Evolutionary conservation across 768 basidiomycete genomes (phyloP).

Genomic region (Arthromyces matolae): DNA sequence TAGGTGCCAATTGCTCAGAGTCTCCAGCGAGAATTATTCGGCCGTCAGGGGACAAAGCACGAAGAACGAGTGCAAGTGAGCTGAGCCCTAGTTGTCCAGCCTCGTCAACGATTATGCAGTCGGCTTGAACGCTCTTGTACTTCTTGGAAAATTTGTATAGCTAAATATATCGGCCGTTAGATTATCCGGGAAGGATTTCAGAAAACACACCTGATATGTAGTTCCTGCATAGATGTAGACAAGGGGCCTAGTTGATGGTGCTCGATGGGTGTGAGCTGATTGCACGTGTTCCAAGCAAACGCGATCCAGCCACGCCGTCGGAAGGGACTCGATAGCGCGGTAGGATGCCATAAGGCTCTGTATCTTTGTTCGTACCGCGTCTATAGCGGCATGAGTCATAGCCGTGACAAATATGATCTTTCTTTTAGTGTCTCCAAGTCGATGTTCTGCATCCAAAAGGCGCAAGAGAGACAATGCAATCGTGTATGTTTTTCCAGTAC

Average conservation of each 20-base stretch:
- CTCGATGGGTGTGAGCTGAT: slow-evolving; percentile 38
- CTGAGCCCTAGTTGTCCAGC: slow-evolving; percentile 49
- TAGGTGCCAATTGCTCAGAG: slow-evolving; percentile 50
- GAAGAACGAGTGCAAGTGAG: slow-evolving; percentile 41
- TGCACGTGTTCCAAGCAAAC: slow-evolving; percentile 39
- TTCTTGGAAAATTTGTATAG: slow-evolving; percentile 46
- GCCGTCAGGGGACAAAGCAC: slow-evolving; percentile 33
- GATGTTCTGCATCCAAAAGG: slow-evolving; percentile 38
- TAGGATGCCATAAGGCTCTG: slow-evolving; percentile 33
- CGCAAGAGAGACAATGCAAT: slow-evolving; percentile 44
- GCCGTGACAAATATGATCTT: slow-evolving; percentile 47
- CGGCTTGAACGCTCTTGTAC: slow-evolving; percentile 32
- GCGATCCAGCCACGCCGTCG: slow-evolving; percentile 40
- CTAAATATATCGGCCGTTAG: slow-evolving; percentile 19
- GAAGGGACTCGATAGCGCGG: slow-evolving; percentile 32
- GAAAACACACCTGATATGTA: slow-evolving; percentile 38
- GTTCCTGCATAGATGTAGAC: slow-evolving; percentile 44
- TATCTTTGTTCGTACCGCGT: slow-evolving; percentile 44
- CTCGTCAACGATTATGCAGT: slow-evolving; percentile 46
- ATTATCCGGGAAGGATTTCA: neutral
- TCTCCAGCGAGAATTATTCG: slow-evolving; percentile 49
- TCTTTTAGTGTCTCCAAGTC: slow-evolving; percentile 24
- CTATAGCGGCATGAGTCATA: slow-evolving; percentile 51
- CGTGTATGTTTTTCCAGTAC: slow-evolving; percentile 53
- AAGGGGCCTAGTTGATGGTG: slow-evolving; percentile 22